These are phyloP conservation scores for Penicillium sp. DNA, from an alignment of 2,329 filamentous ascomycete genomes.

Conservation along the genomic window DNA sequence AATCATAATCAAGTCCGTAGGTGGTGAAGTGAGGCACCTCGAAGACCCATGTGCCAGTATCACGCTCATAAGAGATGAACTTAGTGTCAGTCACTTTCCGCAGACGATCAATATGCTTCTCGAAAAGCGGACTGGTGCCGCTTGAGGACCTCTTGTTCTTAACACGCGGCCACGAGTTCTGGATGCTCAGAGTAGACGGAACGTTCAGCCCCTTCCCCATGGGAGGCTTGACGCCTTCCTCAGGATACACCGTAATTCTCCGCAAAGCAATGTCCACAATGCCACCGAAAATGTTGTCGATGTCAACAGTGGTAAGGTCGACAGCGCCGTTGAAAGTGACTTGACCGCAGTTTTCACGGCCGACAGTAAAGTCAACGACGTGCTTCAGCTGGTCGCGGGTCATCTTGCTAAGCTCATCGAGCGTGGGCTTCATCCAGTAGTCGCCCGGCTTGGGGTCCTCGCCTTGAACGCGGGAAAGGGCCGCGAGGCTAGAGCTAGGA, in stretches of 20 bases:
- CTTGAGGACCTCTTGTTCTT: constrained; percentile 53
- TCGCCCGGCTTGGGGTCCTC: constrained; percentile 59
- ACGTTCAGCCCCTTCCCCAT: constrained; percentile 88
- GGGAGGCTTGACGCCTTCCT: constrained; percentile 70
- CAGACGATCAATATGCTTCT: constrained; percentile 75
- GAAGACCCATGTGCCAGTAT: constrained; percentile 85
- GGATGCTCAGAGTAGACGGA: constrained; percentile 76
- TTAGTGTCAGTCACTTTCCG: constrained; percentile 73
- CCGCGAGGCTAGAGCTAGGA: constrained; percentile 30
- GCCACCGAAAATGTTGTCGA: constrained; percentile 71
- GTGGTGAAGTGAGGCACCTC: constrained; percentile 94
- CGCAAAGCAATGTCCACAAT: constrained; percentile 73
- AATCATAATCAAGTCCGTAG: constrained; percentile 80
- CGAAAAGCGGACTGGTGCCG: constrained; percentile 61
- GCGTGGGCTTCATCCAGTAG: constrained; percentile 80
- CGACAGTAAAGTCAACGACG: constrained; percentile 71
- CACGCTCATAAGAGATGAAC: constrained; percentile 72
- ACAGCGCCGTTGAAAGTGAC: constrained; percentile 77
- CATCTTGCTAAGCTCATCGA: constrained; percentile 72
- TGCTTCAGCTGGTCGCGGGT: constrained; percentile 70
- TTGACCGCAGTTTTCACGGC: constrained; percentile 72
- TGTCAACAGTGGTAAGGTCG: constrained; percentile 71
- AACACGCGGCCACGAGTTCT: constrained; percentile 86
- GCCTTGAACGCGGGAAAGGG: constrained; percentile 27
- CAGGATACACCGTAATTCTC: constrained; percentile 80